Conservation (phyloP, 1,284 basidiomycete species). For the Gymnopus androsaceus region DNA sequence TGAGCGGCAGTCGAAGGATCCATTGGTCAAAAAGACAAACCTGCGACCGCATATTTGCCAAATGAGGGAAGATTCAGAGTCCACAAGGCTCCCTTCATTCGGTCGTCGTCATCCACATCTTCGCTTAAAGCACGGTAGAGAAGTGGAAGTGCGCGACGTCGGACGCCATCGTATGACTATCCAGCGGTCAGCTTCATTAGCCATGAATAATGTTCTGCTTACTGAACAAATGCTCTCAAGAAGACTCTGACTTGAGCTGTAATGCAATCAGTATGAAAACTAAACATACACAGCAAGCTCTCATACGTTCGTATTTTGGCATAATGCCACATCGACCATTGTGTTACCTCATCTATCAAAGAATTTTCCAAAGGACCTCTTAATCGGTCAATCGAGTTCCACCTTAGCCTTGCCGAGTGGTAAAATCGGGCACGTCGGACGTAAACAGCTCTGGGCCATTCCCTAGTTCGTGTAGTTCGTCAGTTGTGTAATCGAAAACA, state of each 20-base stretch:
- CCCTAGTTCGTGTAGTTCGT: conserved; percentile 19
- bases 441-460: conserved; percentile 70
- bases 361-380: conserved; percentile 73
- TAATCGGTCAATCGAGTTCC: conserved; percentile 73
- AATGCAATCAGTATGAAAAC: background rate
- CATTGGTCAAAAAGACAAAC: conserved; percentile 35
- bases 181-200: background rate
- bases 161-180: conserved; percentile 78
- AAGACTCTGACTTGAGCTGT: conserved; percentile 60
- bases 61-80: conserved; percentile 72
- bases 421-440: conserved; percentile 62
- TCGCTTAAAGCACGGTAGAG: conserved; percentile 73
- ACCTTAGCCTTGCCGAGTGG: conserved; percentile 66
- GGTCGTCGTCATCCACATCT: conserved; percentile 75
- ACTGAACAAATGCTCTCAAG: conserved; percentile 61
- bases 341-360: conserved; percentile 79
- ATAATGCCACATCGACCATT: conserved; percentile 87
- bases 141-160: conserved; percentile 62
- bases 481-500: background rate
- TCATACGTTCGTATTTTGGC: conserved; percentile 61
- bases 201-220: conserved; percentile 16
- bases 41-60: conserved; percentile 64
- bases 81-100: conserved; percentile 92
- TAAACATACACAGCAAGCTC: conserved; percentile 2
- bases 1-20: background rate